Evolutionary conservation across 225 moss, liverwort and hornwort genomes (phyloP).

Genomic region (Climacium dendroides): DNA sequence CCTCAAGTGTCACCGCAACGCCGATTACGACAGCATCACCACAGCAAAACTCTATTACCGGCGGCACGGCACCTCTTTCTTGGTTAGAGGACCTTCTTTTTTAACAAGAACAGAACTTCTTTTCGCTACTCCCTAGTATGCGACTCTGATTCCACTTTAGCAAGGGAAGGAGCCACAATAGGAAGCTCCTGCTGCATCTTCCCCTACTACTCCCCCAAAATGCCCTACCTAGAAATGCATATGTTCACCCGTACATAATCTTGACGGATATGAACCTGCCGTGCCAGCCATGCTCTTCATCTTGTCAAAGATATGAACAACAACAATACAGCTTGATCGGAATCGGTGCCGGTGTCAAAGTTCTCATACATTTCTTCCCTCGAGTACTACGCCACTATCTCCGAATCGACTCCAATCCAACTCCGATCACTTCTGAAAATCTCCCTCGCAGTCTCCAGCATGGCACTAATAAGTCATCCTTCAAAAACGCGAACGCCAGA

Average conservation of each 20-base stretch:
- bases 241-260: not conserved
- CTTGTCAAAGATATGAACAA: not conserved
- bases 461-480: not conserved
- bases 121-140: not conserved
- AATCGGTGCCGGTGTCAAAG: constrained; percentile 10
- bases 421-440: not conserved
- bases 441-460: not conserved
- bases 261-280: not conserved
- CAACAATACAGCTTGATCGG: not conserved
- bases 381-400: not conserved
- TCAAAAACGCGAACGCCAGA: not conserved
- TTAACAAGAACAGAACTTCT: constrained; percentile 12
- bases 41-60: not conserved
- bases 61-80: constrained; percentile 10
- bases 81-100: constrained; percentile 10
- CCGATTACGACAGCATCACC: not conserved
- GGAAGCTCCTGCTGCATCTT: constrained; percentile 3
- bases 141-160: constrained; percentile 11
- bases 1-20: not conserved
- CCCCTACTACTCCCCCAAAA: not conserved
- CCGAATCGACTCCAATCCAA: not conserved
- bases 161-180: constrained; percentile 1
- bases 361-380: constrained; percentile 20
- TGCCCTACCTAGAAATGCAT: not conserved
- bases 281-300: not conserved